Percentiles rank a stretch among this genome's conserved stretches.
These are phyloP conservation scores for Citrullus colocynthis DNA, from an alignment of 306 rosid genomes.

Conservation along the genomic window DNA sequence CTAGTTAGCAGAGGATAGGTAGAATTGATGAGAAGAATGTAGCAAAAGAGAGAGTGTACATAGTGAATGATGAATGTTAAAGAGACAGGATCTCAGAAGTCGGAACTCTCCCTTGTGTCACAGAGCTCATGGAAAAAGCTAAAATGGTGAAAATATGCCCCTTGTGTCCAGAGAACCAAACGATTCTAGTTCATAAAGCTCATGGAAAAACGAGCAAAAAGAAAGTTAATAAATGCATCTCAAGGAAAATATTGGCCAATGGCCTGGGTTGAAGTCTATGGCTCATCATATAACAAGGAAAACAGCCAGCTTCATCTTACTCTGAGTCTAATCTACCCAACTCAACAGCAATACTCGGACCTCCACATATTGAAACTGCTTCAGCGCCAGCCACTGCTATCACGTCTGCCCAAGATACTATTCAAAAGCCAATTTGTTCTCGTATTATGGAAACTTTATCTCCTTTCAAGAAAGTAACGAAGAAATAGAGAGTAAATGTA, in stretches of 20 bases:
- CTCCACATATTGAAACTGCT: conserved; percentile 87
- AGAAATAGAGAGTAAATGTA: conserved; percentile 19
- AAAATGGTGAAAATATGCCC: not conserved
- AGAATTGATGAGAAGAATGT: not conserved
- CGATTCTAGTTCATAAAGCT: not conserved
- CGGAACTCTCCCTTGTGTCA: not conserved
- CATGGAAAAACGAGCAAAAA: not conserved
- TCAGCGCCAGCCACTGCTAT: conserved; percentile 94
- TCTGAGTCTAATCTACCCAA: conserved; percentile 68
- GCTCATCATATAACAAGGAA: conserved; percentile 5
- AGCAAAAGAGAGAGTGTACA: not conserved
- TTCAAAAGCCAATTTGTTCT: conserved; percentile 14
- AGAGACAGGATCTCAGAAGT: not conserved
- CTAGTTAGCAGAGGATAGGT: not conserved
- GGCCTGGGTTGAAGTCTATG: conserved; percentile 2
- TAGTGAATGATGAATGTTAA: not conserved
- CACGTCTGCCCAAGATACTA: conserved; percentile 91
- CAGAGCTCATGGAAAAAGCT: not conserved
- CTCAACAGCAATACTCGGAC: conserved; percentile 60
- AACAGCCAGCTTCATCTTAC: conserved; percentile 35
- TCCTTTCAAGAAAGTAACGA: not conserved
- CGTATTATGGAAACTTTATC: not conserved
- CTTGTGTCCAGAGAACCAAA: not conserved
- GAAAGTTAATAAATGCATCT: conserved; percentile 5
- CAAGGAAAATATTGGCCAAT: not conserved